A percentile compares a stretch with the other conserved stretches of the same genome.
phyloP scores from a whole-genome alignment of 495 filamentous ascomycete species.

The Podospora appendiculata region DNA sequence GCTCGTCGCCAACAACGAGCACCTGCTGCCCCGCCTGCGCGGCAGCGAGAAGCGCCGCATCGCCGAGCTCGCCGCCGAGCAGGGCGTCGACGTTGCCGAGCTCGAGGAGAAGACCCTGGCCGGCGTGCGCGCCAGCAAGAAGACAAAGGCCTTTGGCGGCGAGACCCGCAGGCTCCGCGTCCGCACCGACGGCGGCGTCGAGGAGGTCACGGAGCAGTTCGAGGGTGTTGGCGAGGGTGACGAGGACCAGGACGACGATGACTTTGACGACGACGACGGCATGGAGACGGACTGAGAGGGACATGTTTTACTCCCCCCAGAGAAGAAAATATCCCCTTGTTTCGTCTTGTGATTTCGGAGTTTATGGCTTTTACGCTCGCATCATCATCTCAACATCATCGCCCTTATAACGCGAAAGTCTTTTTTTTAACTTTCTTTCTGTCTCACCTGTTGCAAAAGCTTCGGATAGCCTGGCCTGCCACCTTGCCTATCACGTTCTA shows the following conservation, averaged over 20 bases:
- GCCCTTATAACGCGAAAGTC: too few relatives aligned
- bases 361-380: too few relatives aligned
- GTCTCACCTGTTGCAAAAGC: too few relatives aligned
- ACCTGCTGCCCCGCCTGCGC: constrained; percentile 63
- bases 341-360: too few relatives aligned
- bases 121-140: constrained; percentile 22
- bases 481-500: too few relatives aligned
- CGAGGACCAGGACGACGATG: constrained; percentile 40
- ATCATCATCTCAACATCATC: too few relatives aligned
- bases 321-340: neutral
- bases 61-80: constrained; percentile 44
- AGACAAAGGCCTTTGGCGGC: constrained; percentile 45
- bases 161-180: constrained; percentile 56
- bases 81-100: constrained; percentile 48
- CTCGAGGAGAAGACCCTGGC: constrained; percentile 31
- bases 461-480: too few relatives aligned
- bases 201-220: constrained; percentile 37
- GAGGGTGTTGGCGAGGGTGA: constrained; percentile 11
- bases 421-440: too few relatives aligned
- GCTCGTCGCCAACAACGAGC: constrained; percentile 85
- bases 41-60: constrained; percentile 46
- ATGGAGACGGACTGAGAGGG: constrained; percentile 63
- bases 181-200: constrained; percentile 58
- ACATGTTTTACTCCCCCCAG: neutral
- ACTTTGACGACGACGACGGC: constrained; percentile 38